Evolutionary conservation across 1,139 yeast genomes (phyloP).

Genomic region (Taphrina populina): DNA sequence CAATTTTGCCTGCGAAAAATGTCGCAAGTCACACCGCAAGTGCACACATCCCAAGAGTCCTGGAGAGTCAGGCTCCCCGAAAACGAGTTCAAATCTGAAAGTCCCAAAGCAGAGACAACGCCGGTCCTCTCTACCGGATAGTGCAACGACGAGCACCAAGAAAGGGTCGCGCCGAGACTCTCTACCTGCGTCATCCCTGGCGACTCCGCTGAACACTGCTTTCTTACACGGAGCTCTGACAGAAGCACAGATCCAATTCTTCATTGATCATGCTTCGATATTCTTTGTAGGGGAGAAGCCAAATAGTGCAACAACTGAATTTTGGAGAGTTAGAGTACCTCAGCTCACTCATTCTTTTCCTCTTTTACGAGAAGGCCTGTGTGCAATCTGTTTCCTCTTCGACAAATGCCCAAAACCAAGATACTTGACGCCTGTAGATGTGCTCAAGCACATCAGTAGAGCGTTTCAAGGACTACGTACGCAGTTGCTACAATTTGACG

Average conservation of each 20-base stretch:
- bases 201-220: not conserved
- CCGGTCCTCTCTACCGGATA: not conserved
- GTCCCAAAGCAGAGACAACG: no score
- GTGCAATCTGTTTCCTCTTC: constrained; percentile 1
- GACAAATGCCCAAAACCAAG: constrained; percentile 8
- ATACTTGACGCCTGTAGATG: constrained; percentile 2
- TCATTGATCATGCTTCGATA: not conserved
- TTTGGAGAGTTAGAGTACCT: constrained; percentile 2
- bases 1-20: constrained; percentile 16
- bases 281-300: not conserved
- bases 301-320: not conserved
- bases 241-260: not conserved
- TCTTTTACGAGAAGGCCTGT: constrained; percentile 4
- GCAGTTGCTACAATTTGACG: not conserved
- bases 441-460: not conserved
- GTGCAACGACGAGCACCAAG: not conserved
- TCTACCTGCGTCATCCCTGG: not conserved
- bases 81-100: no score
- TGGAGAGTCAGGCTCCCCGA: no score
- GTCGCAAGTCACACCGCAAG: constrained; percentile 27
- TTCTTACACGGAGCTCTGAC: not conserved
- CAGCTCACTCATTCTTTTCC: constrained; percentile 6
- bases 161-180: not conserved
- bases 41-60: constrained; percentile 11
- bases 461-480: not conserved